Percentiles rank a stretch among this genome's conserved stretches.
Evolutionary conservation across 176 grass and related monocot genomes (phyloP).

Genomic region (Carex myosuroides): DNA sequence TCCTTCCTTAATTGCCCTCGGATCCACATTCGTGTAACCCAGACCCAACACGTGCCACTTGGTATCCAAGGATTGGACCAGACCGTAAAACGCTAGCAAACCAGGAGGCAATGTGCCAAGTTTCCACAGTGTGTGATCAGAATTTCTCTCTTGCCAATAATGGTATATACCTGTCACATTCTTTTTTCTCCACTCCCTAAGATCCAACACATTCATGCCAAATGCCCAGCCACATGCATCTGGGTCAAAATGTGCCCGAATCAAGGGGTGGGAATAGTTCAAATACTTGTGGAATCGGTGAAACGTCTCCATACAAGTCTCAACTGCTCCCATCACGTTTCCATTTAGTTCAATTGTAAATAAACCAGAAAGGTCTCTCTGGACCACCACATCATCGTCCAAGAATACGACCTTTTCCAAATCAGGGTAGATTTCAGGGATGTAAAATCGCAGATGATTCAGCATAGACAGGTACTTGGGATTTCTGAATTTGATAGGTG

Average conservation of each 20-base stretch:
- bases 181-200: constrained; percentile 79
- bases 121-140: constrained; percentile 95
- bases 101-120: constrained; percentile 94
- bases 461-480: constrained; percentile 98
- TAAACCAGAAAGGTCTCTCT: constrained; percentile 74
- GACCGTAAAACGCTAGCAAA: constrained; percentile 87
- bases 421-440: constrained; percentile 91
- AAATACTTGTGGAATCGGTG: constrained; percentile 99
- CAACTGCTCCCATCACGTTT: constrained; percentile 97
- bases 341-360: constrained; percentile 81
- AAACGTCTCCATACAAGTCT: constrained; percentile 99
- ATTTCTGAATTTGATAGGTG: constrained; percentile 95
- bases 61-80: constrained; percentile 76
- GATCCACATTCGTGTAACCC: constrained; percentile 85
- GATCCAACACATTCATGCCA: constrained; percentile 97
- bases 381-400: constrained; percentile 89
- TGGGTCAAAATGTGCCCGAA: constrained; percentile 93
- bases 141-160: constrained; percentile 94
- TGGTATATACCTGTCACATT: constrained; percentile 99
- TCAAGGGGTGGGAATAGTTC: constrained; percentile 91
- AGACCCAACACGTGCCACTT: constrained; percentile 96
- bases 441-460: constrained; percentile 94
- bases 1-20: constrained; percentile 61
- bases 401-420: constrained; percentile 89
- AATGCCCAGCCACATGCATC: constrained; percentile 99